Conservation (phyloP, 192 early-diverging fungal species). For the Phlyctochytrium bullatum region DNA sequence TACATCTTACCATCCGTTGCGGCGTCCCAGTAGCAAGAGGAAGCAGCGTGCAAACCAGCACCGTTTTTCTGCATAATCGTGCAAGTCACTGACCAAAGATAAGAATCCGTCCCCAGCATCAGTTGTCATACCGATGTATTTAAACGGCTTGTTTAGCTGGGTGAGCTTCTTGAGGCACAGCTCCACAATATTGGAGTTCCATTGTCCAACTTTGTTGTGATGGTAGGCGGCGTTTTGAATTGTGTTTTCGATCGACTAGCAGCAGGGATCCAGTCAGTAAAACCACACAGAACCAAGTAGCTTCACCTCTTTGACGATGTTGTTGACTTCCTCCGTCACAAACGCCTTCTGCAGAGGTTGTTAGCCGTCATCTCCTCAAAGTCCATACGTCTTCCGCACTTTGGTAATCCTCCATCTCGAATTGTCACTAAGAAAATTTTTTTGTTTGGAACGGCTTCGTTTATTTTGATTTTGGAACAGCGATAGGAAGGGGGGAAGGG, state of each 20-base stretch:
- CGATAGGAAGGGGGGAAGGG: background rate
- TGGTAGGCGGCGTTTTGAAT: slow-evolving; percentile 69
- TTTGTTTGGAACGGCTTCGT: background rate
- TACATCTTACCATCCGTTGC: slow-evolving; percentile 58
- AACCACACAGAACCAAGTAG: background rate
- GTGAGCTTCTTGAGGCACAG: slow-evolving; percentile 63
- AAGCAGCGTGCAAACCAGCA: slow-evolving; percentile 72
- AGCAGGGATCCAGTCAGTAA: background rate
- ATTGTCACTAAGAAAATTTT: background rate
- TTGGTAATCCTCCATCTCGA: background rate
- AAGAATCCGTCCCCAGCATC: background rate
- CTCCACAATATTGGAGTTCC: slow-evolving; percentile 74
- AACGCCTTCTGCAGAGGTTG: slow-evolving; percentile 61
- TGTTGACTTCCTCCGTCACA: slow-evolving; percentile 61
- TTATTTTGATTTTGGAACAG: background rate
- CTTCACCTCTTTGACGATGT: slow-evolving; percentile 61
- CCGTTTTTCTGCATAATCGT: slow-evolving; percentile 83
- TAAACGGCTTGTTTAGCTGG: slow-evolving; percentile 69
- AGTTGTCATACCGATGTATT: slow-evolving; percentile 65
- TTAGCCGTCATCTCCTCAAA: too few species aligned
- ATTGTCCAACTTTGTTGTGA: slow-evolving; percentile 70
- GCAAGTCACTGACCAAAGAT: slow-evolving; percentile 54
- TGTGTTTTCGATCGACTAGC: slow-evolving; percentile 61
- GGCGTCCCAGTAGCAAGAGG: slow-evolving; percentile 75
- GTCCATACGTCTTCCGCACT: background rate